Evolutionary conservation across 495 filamentous ascomycete species (phyloP).

Genomic region (Aspergillus steynii): DNA sequence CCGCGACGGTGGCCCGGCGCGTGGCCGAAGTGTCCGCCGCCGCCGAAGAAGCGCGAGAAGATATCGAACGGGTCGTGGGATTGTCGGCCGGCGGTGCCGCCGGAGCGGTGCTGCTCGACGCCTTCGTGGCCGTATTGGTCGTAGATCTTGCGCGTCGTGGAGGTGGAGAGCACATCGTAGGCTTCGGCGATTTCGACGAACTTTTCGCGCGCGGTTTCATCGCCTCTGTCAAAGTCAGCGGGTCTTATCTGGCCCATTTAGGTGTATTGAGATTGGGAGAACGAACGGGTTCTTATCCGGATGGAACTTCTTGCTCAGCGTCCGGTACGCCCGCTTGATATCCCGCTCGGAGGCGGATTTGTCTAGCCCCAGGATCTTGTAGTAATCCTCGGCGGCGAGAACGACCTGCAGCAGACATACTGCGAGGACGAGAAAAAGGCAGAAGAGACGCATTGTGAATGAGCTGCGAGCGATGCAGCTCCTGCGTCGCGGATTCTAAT

Average conservation of each 20-base stretch:
- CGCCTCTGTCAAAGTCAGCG: constrained; percentile 51
- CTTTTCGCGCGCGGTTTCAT: constrained; percentile 80
- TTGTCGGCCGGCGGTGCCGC: constrained; percentile 58
- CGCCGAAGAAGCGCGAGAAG: constrained; percentile 97
- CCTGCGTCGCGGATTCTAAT: not conserved
- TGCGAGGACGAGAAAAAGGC: constrained; percentile 20
- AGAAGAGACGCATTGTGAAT: constrained; percentile 25
- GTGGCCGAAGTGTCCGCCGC: constrained; percentile 77
- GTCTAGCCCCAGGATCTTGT: constrained; percentile 84
- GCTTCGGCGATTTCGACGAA: constrained; percentile 96
- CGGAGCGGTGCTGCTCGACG: constrained; percentile 77
- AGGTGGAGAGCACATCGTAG: constrained; percentile 87
- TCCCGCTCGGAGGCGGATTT: constrained; percentile 82
- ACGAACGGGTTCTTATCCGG: constrained; percentile 98
- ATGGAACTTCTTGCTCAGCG: constrained; percentile 92
- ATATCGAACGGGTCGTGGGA: constrained; percentile 91
- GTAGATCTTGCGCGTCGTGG: constrained; percentile 85
- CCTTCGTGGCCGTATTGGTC: constrained; percentile 95
- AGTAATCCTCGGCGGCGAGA: constrained; percentile 79
- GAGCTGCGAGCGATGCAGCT: not conserved
- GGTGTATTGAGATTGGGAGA: constrained; percentile 10
- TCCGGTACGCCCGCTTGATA: constrained; percentile 95
- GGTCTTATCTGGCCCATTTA: not conserved
- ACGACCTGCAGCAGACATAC: constrained; percentile 51
- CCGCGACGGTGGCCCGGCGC: constrained; percentile 76